Evolutionary conservation across 177 flowering plant genomes (phyloP), one percentile per base, ranked within the genome.

Genomic region (Vitis hybrid): DNA sequence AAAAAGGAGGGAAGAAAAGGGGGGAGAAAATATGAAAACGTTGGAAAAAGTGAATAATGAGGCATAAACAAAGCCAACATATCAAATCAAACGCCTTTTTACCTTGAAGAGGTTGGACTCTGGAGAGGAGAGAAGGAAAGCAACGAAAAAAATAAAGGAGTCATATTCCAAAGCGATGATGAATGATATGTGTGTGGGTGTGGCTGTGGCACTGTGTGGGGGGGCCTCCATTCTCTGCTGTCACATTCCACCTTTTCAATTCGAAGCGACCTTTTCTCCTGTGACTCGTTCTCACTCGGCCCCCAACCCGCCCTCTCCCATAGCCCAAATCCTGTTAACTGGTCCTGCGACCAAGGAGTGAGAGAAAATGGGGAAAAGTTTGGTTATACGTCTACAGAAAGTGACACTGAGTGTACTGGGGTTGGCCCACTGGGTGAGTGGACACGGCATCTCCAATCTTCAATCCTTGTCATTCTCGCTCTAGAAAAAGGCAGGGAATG

Each of bases 41-140:
- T 65, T 64, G 52, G 76, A 52, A 58, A 68, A 74, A 71, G 75
- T 11, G 65, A 68, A 63, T 53, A 69, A 77, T 60, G 62, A 10
- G 63, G 64, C 64, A 70, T 54, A 63, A 79, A 79, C 77, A 76
- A 76, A 76, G 68, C 48, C 6, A 70, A 63, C 71, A 74, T 64
- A 70, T 78, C 81, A 76, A 71, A 81, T 78, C 82, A 71, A 74
- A 69, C 67, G 61, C 80, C 82, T 77, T 79, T 76, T 72, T 53
- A 58, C 11, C 63, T 41, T 41, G 48, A 41, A 41, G 48, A 41
- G 48, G 48, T 41, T 41, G 48, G 48, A 41, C 48, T 41, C 9
- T 17, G 61, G 24, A 56, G 11, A 61, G 32, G 32, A 49, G 46
- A 49, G 21, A 15, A 56, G 2, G 63, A n/a, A 50, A 12, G 7